Evolutionary conservation across 768 basidiomycete genomes (phyloP).

Genomic region (Lactarius evosmus): DNA sequence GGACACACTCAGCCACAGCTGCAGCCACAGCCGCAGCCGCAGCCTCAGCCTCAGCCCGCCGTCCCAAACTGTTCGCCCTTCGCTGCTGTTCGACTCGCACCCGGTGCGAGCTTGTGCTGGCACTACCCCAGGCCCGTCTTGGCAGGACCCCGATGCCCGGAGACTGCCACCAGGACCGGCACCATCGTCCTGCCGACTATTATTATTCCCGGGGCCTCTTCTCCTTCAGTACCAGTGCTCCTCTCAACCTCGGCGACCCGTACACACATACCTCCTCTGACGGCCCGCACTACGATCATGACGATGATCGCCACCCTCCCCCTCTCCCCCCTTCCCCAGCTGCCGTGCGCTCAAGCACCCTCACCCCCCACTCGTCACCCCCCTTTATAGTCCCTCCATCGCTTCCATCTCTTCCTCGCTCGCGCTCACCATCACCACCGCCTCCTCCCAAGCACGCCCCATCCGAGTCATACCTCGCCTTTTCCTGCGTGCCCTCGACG

Average conservation of each 20-base stretch:
- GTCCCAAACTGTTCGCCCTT: constrained; percentile 3
- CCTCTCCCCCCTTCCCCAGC: not conserved
- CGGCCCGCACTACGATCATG: not conserved
- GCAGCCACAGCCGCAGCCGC: no score
- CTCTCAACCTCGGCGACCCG: not conserved
- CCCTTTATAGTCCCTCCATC: not conserved
- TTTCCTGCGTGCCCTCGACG: constrained; percentile 34
- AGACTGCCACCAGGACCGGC: not conserved
- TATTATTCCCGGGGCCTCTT: constrained; percentile 9
- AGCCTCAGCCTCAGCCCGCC: no score
- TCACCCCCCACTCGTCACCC: not conserved
- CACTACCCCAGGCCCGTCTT: not conserved
- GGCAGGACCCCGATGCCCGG: not conserved
- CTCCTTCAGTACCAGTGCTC: not conserved
- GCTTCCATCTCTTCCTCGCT: not conserved
- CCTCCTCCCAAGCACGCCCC: constrained; percentile 28
- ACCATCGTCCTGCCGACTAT: not conserved
- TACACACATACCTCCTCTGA: not conserved
- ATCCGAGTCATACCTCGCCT: constrained; percentile 38
- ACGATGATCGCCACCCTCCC: not conserved
- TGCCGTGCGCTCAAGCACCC: not conserved
- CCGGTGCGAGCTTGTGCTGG: not conserved
- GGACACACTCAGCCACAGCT: not conserved
- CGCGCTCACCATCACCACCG: not conserved
- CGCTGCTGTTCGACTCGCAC: not conserved